Evolutionary conservation across 441 rosid species (phyloP).

Genomic region (Melastoma candidum): DNA sequence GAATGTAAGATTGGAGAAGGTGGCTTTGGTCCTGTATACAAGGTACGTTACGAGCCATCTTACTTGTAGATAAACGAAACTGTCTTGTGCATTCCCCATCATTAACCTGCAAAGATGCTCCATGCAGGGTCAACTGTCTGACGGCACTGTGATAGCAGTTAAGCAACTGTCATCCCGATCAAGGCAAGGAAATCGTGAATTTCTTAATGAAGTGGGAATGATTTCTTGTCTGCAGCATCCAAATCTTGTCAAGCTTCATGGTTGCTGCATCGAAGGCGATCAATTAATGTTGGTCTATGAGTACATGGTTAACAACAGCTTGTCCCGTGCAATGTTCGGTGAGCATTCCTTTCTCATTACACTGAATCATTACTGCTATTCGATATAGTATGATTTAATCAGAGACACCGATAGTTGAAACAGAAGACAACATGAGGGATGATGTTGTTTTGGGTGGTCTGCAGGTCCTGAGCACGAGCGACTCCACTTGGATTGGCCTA

Average conservation of each 20-base stretch:
- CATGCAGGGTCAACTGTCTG: constrained; percentile 3
- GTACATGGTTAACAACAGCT: constrained; percentile 10
- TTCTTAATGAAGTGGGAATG: constrained; percentile 9
- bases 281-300: constrained; percentile 6
- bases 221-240: constrained; percentile 13
- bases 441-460: constrained; percentile 1
- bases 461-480: constrained; percentile 32
- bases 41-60: constrained; percentile 24
- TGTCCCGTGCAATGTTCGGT: constrained; percentile 10
- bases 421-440: too few relatives aligned
- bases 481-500: constrained; percentile 43
- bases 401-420: too few relatives aligned
- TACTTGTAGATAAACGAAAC: too few relatives aligned
- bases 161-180: constrained; percentile 13
- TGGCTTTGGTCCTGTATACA: constrained; percentile 78
- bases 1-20: constrained; percentile 79
- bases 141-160: constrained; percentile 9
- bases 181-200: constrained; percentile 14
- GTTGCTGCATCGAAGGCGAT: constrained; percentile 13
- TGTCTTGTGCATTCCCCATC: too few relatives aligned
- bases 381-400: too few relatives aligned
- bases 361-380: too few relatives aligned
- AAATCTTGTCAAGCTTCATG: constrained; percentile 7
- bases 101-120: too few relatives aligned
- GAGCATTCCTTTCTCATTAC: not conserved